Evolutionary conservation across 805 yeast species (phyloP), one percentile per base, ranked within the genome.

Genomic region (Pichia exigua): DNA sequence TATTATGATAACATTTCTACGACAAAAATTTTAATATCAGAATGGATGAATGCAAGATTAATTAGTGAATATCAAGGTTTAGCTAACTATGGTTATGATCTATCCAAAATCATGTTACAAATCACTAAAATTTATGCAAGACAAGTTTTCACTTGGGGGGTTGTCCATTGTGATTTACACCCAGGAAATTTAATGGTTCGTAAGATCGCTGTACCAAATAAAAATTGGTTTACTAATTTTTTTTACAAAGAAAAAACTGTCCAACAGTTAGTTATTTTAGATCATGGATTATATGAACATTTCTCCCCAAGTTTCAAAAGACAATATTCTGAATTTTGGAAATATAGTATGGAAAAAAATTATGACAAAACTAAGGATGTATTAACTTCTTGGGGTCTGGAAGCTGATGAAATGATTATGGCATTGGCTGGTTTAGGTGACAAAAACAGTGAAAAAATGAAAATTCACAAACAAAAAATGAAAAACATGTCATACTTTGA

Each of bases 1-100:
- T 71, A 73, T 20, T 82, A 73, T 58, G 64, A 69, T 0, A 72
- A 77, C 4, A 53, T 71, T 27, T 68, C 83, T 15, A 70, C 81
- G 1, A 60, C 64, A 42, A 75, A 79, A 46, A 80, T 86, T 3
- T 64, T 86, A 44, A 74, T 81, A 13, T 75, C 82, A 26, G 94
- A 87, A 65, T 87, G 91, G 90, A 82, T 86, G 46, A 86, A 86
- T 39, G 94, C 91, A 26, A 76, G 78, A 18, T 65, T 84, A 0
- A 65, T 87, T 52, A 67, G 75, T n/a, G 71, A 75, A 52, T 72
- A 71, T 48, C 67, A 73, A 22, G 68, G 63, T 28, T 64, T 86
- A 22, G 59, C 68, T 35, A 67, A 67, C 12, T 61, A 64, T 13
- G 71, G 72, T 1, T 76, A 64, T 59, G 67, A 77, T 57, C 59